Evolutionary conservation across 495 filamentous ascomycete genomes (phyloP), one percentile per base, ranked within the genome.

Genomic region (Xylaria castorea): DNA sequence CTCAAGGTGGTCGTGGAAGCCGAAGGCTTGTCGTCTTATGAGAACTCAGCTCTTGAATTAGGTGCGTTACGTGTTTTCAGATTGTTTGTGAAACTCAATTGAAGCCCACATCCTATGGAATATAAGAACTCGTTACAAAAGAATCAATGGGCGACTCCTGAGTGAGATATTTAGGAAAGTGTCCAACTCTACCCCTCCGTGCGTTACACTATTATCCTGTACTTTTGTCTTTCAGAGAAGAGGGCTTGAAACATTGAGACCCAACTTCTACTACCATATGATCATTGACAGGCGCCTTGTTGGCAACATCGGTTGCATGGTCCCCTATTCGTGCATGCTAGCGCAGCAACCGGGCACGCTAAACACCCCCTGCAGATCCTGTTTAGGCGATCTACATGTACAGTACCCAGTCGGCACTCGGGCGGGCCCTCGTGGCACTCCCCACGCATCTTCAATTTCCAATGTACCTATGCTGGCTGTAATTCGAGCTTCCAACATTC

Each of bases 41-140:
- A 53, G 44, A 32, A 38, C n/a, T 34, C 58, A 30, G 67, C 27
- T 11, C 9, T 50, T 3, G 61, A 38, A 55, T n/a, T 25, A 60
- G 63, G 70, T 72, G 38, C 5, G 70, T 67, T 27, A 30, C 25
- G 34, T 25, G 4, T 44, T 53, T 40, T 48, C 18, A 38, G 16
- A 0, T 58, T 30, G 6, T 38, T 63, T 11, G 51, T 18, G 3
- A n/a, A 20, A 5, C 22, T 48, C 25, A 0, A 66, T 40, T 66
- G 25, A 51, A 51, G 64, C 32, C 18, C 44, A 66, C 38, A 66
- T 27, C 42, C 60, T 11, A 32, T 16, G 27, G 42, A 30, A 32
- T 27, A 34, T 42, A 50, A 32, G 14, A 48, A 32, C 44, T 14
- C 7, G 27, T 36, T 7, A 27, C 36, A 18, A 51, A 0, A 22